Evolutionary conservation across 1,284 basidiomycete genomes (phyloP), one percentile per base, ranked within the genome.

Genomic region (Trichosporon sp.): DNA sequence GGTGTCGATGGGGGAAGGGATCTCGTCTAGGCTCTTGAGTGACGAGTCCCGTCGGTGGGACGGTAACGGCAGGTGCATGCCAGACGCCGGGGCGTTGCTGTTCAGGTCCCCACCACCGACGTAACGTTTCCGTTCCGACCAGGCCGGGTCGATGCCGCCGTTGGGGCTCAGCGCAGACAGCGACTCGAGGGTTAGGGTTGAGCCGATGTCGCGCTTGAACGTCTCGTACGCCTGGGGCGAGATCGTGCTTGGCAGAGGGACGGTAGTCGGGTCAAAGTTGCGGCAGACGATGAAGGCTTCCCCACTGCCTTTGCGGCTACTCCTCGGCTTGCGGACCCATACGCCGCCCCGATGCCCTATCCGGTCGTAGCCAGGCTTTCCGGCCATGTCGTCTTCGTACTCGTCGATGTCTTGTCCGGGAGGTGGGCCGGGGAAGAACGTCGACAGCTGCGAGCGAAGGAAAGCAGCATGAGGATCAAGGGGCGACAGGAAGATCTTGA

Each of bases 221-320:
- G 72, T 68, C 18, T 69, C 72, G 2, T 80, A 74, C 7, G 78
- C 74, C 1, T 66, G 60, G 0, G 72, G 18, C 6, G 78, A 75
- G 68, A 79, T 78, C 0, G 69, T 70, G 11, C 66, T 31, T 2
- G 79, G 78, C 0, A 81, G 74, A 1, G 81, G 81, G 7, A 83
- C 72, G 18, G 75, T 74, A 4, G 76, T 68, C 4, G 81, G 77
- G 38, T 81, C 77, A 75, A 86, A 87, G 66, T 85, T 85, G 11
- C 84, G 79, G 74, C 86, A 86, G 21, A 87, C 84, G 29, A 87
- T 79, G 76, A 87, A 87, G 1, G 86, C 86, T 80, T 87, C 87
- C 83, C 82, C 83, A 66, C 78, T 80, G n/a, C 83, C 83, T 63
- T 77, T 75, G 12, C 83, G 69, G 73, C 81, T 83, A 66, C 83